phyloP scores from a whole-genome alignment of 192 early-diverging fungal genomes.

The Backusella mclennaniae region DNA sequence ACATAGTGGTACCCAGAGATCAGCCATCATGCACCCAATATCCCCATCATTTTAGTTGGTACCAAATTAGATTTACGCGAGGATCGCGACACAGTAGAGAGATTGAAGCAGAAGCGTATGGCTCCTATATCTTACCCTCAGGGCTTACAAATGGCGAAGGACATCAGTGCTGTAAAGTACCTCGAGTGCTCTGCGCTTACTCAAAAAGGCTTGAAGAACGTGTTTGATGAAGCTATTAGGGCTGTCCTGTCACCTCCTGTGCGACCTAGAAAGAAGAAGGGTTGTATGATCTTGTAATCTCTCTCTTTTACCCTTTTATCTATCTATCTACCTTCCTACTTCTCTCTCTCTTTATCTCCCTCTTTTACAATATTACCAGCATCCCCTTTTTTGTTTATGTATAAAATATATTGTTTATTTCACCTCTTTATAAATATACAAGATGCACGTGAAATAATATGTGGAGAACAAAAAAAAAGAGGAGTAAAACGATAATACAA shows the following conservation, averaged over 20 bases:
- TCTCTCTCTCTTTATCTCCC: no score
- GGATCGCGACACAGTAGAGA: slow-evolving; percentile 74
- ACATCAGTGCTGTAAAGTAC: slow-evolving; percentile 79
- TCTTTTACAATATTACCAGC: no score
- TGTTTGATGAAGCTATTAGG: slow-evolving; percentile 91
- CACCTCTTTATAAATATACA: no score
- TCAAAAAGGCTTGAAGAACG: slow-evolving; percentile 89
- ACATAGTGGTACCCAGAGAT: slow-evolving; percentile 85
- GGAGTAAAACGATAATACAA: no score
- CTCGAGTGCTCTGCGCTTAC: slow-evolving; percentile 90
- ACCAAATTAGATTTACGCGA: slow-evolving; percentile 93
- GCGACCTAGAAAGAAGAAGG: slow-evolving; percentile 52
- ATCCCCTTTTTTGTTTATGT: no score
- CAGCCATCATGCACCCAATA: slow-evolving; percentile 81
- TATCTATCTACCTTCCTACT: no score
- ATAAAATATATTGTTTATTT: no score
- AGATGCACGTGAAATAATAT: no score
- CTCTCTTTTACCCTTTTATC: no score
- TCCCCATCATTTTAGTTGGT: slow-evolving; percentile 82
- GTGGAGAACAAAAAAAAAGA: no score
- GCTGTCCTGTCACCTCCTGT: slow-evolving; percentile 70
- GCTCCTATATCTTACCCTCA: slow-evolving; percentile 75
- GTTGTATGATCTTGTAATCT: slow-evolving; percentile 62
- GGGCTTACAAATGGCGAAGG: slow-evolving; percentile 74
- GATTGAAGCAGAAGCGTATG: slow-evolving; percentile 73